These are phyloP conservation scores for Sporisorium exsertum DNA, from an alignment of 1,284 basidiomycete genomes.

Conservation along the genomic window DNA sequence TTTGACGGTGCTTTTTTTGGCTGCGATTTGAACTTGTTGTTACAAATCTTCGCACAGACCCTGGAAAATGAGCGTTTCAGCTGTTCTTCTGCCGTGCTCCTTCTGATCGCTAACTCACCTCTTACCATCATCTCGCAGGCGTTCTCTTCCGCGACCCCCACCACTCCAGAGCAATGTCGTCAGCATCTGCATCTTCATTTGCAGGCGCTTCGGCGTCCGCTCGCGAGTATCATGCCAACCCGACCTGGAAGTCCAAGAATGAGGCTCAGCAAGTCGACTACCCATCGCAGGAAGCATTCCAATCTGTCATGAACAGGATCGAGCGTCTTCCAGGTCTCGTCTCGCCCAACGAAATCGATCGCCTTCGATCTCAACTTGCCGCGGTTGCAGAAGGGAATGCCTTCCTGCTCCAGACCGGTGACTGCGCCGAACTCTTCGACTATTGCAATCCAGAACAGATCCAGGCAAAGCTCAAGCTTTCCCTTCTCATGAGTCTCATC, in stretches of 20 bases:
- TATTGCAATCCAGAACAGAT: constrained; percentile 85
- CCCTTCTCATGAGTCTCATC: constrained; percentile 93
- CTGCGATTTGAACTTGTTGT: neutral
- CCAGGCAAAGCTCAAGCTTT: constrained; percentile 90
- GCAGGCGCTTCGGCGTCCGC: constrained; percentile 25
- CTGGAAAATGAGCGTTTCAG: constrained; percentile 6
- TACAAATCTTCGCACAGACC: constrained; percentile 26
- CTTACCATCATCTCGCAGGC: constrained; percentile 1
- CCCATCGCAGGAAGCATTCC: constrained; percentile 46
- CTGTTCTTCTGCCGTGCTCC: neutral
- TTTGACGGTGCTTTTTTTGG: constrained; percentile 8
- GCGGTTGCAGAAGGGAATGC: constrained; percentile 72
- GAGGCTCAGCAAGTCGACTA: constrained; percentile 66
- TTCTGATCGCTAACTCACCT: constrained; percentile 4
- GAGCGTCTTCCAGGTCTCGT: constrained; percentile 65
- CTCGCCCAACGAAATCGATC: constrained; percentile 62
- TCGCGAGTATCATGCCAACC: constrained; percentile 42
- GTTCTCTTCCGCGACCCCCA: too few relatives aligned
- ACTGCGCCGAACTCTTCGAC: constrained; percentile 81
- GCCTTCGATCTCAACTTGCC: constrained; percentile 59
- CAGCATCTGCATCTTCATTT: neutral
- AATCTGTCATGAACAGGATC: constrained; percentile 53
- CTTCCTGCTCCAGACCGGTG: constrained; percentile 94
- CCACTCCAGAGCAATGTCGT: constrained; percentile 17
- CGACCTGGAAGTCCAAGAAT: constrained; percentile 60